Conservation (phyloP, 169 alveolate genomes). For the Cryptosporidium baileyi region DNA sequence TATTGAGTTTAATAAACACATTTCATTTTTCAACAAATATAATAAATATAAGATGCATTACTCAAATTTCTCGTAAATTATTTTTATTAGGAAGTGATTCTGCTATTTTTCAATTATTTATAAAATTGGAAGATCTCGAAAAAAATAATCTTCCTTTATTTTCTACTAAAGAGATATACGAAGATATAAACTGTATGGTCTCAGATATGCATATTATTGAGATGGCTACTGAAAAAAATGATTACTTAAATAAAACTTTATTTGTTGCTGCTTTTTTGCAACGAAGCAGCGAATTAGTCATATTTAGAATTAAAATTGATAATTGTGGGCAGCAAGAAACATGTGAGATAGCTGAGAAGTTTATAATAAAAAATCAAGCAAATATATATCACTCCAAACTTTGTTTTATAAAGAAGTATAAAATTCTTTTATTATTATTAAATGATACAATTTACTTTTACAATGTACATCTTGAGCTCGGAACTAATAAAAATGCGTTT, state of each 20-base stretch:
- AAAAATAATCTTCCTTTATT: background rate
- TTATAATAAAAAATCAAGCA: background rate
- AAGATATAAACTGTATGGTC: background rate
- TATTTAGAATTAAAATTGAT: no score
- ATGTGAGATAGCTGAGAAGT: background rate
- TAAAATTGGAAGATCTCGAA: background rate
- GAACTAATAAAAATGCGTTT: background rate
- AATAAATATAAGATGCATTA: background rate
- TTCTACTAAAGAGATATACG: background rate
- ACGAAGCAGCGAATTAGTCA: no score
- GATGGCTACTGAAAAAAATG: no score
- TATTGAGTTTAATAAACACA: background rate
- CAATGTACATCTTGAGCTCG: background rate
- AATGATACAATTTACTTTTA: slow-evolving; percentile 1
- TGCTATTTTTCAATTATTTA: background rate
- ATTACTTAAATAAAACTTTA: background rate
- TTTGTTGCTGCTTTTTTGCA: background rate
- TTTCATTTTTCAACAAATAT: background rate
- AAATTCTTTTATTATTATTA: background rate
- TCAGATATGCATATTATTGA: background rate
- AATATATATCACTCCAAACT: background rate
- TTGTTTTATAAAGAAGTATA: background rate
- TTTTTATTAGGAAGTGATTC: background rate
- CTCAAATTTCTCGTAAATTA: background rate
- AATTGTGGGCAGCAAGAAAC: background rate